Evolutionary conservation across 2,329 filamentous ascomycete genomes (phyloP).

Genomic region (Fusarium mundagurra): DNA sequence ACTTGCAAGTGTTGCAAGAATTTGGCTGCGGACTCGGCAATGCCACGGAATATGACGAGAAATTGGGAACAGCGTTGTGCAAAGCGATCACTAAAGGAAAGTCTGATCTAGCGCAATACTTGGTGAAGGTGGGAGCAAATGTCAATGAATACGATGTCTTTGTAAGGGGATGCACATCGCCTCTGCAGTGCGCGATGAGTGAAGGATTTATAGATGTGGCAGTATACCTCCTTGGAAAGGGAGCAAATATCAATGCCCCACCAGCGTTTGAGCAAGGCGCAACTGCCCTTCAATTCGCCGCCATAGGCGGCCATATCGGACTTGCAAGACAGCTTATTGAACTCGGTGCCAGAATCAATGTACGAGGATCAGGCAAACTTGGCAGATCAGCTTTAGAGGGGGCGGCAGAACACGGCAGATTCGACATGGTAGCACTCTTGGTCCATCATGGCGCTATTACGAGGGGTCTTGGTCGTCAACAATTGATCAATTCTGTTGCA

Average conservation of each 20-base stretch:
- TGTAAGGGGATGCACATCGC: rapidly evolving
- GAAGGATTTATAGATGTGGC: rapidly evolving
- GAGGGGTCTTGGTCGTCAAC: rapidly evolving
- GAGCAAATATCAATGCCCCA: not conserved
- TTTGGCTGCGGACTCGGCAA: too few relatives aligned
- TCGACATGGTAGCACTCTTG: not conserved
- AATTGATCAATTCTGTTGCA: not conserved
- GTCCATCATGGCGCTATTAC: rapidly evolving
- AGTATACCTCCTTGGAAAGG: rapidly evolving
- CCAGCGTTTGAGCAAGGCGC: rapidly evolving
- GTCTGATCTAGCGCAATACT: not conserved
- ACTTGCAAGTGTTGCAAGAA: rapidly evolving
- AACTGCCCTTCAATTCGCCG: not conserved
- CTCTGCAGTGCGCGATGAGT: rapidly evolving
- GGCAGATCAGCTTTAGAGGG: not conserved
- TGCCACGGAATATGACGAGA: rapidly evolving
- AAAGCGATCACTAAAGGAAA: rapidly evolving
- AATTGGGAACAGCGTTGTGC: rapidly evolving
- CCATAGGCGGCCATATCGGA: rapidly evolving
- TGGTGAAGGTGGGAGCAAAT: not conserved
- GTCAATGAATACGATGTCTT: not conserved
- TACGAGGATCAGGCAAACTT: rapidly evolving
- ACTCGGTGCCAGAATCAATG: not conserved
- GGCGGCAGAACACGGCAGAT: rapidly evolving
- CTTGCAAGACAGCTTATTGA: rapidly evolving